Evolutionary conservation across 257 asterid genomes (phyloP).

Genomic region (Solanum lignicaule): DNA sequence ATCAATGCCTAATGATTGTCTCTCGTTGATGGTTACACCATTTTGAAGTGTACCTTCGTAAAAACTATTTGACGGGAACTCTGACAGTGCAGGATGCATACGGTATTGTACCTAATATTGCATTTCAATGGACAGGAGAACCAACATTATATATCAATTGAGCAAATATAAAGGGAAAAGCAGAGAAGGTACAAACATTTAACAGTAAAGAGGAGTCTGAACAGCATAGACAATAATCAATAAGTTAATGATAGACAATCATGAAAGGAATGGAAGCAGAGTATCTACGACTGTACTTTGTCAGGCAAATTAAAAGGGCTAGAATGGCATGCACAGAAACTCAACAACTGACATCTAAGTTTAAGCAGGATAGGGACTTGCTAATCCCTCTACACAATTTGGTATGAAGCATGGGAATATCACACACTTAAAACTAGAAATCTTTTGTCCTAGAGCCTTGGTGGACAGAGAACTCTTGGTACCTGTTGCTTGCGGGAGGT

Average conservation of each 20-base stretch:
- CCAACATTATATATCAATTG: neutral
- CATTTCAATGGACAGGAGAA: neutral
- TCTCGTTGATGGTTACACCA: conserved; percentile 87
- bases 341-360: neutral
- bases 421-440: neutral
- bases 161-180: neutral
- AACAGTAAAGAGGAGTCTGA: neutral
- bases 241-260: neutral
- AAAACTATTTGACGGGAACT: conserved; percentile 94
- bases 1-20: conserved; percentile 96
- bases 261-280: neutral
- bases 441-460: neutral
- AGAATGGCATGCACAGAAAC: neutral
- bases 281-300: neutral
- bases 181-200: neutral
- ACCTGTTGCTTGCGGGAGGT: neutral
- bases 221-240: neutral
- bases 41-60: conserved; percentile 99
- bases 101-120: conserved; percentile 82
- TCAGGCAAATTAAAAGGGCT: neutral
- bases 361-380: neutral
- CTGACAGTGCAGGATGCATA: conserved; percentile 98
- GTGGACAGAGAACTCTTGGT: neutral
- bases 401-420: neutral
- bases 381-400: neutral